Evolutionary conservation across 257 asterid genomes (phyloP), one percentile per base, ranked within the genome.

Genomic region (Nicotiana noctiflora): DNA sequence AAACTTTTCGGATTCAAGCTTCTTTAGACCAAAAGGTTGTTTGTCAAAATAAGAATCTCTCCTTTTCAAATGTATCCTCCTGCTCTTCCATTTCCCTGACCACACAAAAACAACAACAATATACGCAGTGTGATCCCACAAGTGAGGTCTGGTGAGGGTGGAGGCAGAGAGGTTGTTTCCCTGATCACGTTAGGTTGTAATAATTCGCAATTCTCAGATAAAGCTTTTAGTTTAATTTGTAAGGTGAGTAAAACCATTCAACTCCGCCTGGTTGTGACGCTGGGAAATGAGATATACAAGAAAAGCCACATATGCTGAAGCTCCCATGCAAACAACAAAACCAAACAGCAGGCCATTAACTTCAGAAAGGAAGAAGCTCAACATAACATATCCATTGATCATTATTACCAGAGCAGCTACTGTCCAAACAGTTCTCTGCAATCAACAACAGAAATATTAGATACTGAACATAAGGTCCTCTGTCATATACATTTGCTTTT

Each of bases 381-480:
- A 86, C 89, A 93, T 68, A 40, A 93, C 92, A 74, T 93, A 93
- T 32, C 92, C 97, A 74, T 93, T 93, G 59, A 93, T 88, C 31
- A 76, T 57, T 80, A 93, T 91, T 8, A 91, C 97, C 75, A 93
- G 11, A 15, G 83, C 83, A 78, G 97, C 93, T 79, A 91, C 90
- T 17, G 80, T 75, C 97, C 97, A 93, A 0, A 90, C 85, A 2
- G 84, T 87, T 84, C 89, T 87, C 97, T 93, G 87, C 61, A 79
- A 27, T 66, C 68, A 55, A 11, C 14, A 18, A 34, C 18, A 1
- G 12, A 29, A 34, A 3, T 15, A 2, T 17, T 6, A 56, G 12
- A 55, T n/a, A 40, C 31, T 21, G 21, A 31, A 7, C 49, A 3
- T 37, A 9, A 18, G 17, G 12, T 80, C 19, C 68, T 13, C 62